Percentiles rank a stretch among this genome's conserved stretches.
Evolutionary conservation across 192 early-diverging fungal species (phyloP).

Genomic region (Dispira parvispora): DNA sequence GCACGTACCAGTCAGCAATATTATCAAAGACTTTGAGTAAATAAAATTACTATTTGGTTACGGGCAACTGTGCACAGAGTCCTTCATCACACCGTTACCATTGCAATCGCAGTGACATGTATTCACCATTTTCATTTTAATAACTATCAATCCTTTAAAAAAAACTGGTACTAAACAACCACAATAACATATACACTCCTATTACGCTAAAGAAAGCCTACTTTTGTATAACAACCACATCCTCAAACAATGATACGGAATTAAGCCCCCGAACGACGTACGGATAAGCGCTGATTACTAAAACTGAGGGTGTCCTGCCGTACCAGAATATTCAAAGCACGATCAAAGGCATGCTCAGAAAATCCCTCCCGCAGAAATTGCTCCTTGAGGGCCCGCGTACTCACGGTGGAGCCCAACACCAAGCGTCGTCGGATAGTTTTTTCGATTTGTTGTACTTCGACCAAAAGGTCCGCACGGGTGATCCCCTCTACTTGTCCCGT

Average conservation of each 20-base stretch:
- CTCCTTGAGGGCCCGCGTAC: conserved; percentile 38
- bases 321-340: conserved; percentile 66
- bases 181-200: no score
- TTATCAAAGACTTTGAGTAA: no score
- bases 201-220: no score
- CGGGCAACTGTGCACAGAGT: no score
- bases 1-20: no score
- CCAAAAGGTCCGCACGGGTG: conserved; percentile 49
- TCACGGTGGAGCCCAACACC: conserved; percentile 70
- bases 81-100: no score
- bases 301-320: conserved; percentile 68
- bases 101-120: no score
- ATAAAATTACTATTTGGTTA: no score
- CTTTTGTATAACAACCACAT: no score
- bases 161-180: no score
- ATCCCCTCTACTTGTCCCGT: conserved; percentile 70
- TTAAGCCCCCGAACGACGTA: conserved; percentile 31
- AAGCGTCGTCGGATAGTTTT: conserved; percentile 69
- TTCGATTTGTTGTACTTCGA: conserved; percentile 67
- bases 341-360: conserved; percentile 36
- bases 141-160: no score
- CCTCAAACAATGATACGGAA: not conserved
- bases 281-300: conserved; percentile 48
- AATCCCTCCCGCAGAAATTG: conserved; percentile 31
- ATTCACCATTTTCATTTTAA: no score